Evolutionary conservation across 2,329 filamentous ascomycete genomes (phyloP).

Genomic region (Colletotrichum sp.): DNA sequence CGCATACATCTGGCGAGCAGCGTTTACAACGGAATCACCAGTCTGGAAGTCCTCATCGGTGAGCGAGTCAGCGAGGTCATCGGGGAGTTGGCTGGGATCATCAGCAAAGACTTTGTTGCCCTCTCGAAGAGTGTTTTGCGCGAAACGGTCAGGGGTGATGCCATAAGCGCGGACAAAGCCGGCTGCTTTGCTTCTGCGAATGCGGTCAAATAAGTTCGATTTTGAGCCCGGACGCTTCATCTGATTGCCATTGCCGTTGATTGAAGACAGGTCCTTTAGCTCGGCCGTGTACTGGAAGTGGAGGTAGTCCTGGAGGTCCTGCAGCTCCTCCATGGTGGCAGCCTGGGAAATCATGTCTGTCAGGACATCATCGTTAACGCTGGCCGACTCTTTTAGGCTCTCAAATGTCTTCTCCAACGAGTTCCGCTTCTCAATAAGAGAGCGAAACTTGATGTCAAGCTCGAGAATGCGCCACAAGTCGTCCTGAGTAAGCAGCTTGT

Average conservation of each 20-base stretch:
- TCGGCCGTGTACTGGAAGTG: constrained; percentile 91
- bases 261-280: constrained; percentile 77
- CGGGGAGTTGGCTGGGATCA: constrained; percentile 79
- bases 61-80: constrained; percentile 85
- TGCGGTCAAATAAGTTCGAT: constrained; percentile 81
- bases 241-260: constrained; percentile 67
- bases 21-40: constrained; percentile 75
- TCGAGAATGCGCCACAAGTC: constrained; percentile 97
- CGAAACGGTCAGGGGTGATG: constrained; percentile 86
- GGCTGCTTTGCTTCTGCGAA: constrained; percentile 81
- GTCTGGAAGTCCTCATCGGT: constrained; percentile 77
- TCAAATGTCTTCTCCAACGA: constrained; percentile 81
- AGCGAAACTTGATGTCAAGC: constrained; percentile 92
- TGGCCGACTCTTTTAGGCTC: constrained; percentile 66
- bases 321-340: constrained; percentile 90
- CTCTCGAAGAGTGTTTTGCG: constrained; percentile 81
- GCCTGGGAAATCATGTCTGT: constrained; percentile 83
- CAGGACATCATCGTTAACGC: constrained; percentile 75
- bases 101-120: constrained; percentile 84
- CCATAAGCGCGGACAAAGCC: constrained; percentile 88
- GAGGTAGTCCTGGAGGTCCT: constrained; percentile 95
- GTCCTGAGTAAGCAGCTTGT: constrained; percentile 89
- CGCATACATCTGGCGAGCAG: constrained; percentile 85
- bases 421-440: constrained; percentile 90
- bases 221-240: constrained; percentile 84